Conservation (phyloP, 352 stramenopile genomes). For the Peronosclerospora sorghi region DNA sequence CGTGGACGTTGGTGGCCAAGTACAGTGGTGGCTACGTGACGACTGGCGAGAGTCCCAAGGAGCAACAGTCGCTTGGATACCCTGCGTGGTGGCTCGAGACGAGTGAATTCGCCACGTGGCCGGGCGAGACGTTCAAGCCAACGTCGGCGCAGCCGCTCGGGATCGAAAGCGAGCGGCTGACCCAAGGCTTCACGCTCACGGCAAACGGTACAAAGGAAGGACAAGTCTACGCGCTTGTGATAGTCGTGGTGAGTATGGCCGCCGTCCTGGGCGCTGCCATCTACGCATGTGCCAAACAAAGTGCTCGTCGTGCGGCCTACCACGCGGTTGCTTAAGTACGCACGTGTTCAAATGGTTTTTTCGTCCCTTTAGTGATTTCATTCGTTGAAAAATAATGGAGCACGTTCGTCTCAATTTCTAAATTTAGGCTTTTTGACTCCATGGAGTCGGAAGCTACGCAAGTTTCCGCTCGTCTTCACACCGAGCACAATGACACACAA, state of each 20-base stretch:
- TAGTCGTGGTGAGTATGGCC: constrained; percentile 28
- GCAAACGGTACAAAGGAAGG: too few relatives aligned
- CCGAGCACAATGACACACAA: constrained; percentile 54
- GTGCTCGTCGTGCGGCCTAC: constrained; percentile 29
- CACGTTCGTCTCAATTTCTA: too few relatives aligned
- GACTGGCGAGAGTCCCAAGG: constrained; percentile 34
- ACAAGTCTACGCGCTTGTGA: constrained; percentile 8
- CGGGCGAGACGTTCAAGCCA: constrained; percentile 50
- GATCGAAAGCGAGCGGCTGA: too few relatives aligned
- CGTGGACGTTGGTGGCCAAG: constrained; percentile 57
- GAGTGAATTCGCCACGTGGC: constrained; percentile 54
- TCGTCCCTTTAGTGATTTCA: too few relatives aligned
- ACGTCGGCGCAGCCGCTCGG: too few relatives aligned
- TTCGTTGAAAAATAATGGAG: too few relatives aligned
- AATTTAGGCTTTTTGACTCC: too few relatives aligned
- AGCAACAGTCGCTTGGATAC: constrained; percentile 48
- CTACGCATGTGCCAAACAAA: constrained; percentile 24
- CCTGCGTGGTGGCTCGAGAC: constrained; percentile 45
- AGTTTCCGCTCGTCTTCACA: constrained; percentile 51
- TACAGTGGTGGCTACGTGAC: constrained; percentile 67
- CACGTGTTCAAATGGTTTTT: too few relatives aligned
- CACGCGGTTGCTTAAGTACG: constrained; percentile 14
- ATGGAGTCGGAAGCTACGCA: background rate
- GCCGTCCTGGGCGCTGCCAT: constrained; percentile 24
- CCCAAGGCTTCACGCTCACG: constrained; percentile 20